A percentile compares a stretch with the other conserved stretches of the same genome.
Evolutionary conservation across 1,284 basidiomycete genomes (phyloP).

Genomic region (Puccinia horiana): DNA sequence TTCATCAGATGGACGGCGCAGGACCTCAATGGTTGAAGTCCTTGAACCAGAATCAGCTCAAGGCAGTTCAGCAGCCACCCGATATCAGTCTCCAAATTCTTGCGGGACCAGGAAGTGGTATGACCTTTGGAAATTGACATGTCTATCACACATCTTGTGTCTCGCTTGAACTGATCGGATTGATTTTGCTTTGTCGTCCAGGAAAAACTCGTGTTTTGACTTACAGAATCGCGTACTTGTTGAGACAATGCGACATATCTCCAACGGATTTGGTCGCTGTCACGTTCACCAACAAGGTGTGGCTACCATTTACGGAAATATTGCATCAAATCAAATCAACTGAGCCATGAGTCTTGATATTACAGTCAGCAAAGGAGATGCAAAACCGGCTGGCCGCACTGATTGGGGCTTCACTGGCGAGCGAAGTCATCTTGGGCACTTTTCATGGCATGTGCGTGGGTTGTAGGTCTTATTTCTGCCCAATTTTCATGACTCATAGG

Average conservation of each 20-base stretch:
- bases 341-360: constrained; percentile 61
- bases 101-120: constrained; percentile 80
- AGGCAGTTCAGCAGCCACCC: constrained; percentile 71
- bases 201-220: constrained; percentile 70
- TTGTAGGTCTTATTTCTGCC: constrained; percentile 70
- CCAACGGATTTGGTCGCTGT: constrained; percentile 55
- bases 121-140: constrained; percentile 59
- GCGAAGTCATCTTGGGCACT: constrained; percentile 69
- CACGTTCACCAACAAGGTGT: constrained; percentile 60
- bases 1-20: not conserved
- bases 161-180: not conserved
- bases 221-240: constrained; percentile 74
- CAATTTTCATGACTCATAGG: constrained; percentile 65
- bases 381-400: constrained; percentile 69
- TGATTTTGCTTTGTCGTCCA: constrained; percentile 33
- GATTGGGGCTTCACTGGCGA: constrained; percentile 69
- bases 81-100: constrained; percentile 73
- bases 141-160: constrained; percentile 50
- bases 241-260: constrained; percentile 60
- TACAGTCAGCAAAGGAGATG: constrained; percentile 91
- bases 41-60: constrained; percentile 47
- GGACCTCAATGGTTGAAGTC: constrained; percentile 17
- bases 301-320: constrained; percentile 57
- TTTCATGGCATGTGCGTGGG: constrained; percentile 78
- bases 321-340: constrained; percentile 55